Evolutionary conservation across 345 rosid species (phyloP).

Genomic region (Chamaenerion angustifolium): DNA sequence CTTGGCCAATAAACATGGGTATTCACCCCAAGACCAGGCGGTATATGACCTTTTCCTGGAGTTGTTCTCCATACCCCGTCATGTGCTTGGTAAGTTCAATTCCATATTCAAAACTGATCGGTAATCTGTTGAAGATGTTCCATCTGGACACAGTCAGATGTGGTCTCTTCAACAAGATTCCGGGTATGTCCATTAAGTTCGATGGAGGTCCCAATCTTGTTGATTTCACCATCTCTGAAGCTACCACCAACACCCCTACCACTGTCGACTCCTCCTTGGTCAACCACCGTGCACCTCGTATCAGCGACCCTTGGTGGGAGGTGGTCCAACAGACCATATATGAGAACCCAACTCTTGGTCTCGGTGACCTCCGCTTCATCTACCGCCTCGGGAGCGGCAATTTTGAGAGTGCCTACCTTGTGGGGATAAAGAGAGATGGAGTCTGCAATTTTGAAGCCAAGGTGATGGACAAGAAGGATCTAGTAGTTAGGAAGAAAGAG

Average conservation of each 20-base stretch:
- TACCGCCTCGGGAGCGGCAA: conserved; percentile 81
- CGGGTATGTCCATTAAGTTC: no score
- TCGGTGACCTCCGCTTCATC: conserved; percentile 43
- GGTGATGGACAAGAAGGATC: conserved; percentile 70
- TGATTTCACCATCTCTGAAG: no score
- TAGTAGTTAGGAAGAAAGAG: conserved; percentile 51
- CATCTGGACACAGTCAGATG: no score
- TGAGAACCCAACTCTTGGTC: conserved; percentile 19
- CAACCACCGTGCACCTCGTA: conserved; percentile 22
- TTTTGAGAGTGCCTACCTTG: conserved; percentile 76
- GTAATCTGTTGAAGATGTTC: no score
- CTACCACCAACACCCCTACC: conserved; percentile 8
- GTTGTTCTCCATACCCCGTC: no score
- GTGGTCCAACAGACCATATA: conserved; percentile 22
- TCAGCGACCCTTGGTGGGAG: conserved; percentile 44
- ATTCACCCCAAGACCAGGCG: conserved; percentile 61
- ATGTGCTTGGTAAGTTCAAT: no score
- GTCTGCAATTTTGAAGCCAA: conserved; percentile 63
- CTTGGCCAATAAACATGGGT: conserved; percentile 81
- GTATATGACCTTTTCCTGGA: conserved; percentile 28
- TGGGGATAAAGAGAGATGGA: conserved; percentile 36
- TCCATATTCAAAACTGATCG: no score
- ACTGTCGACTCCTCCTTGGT: conserved; percentile 9
- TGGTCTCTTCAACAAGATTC: no score
- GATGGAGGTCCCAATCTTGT: no score